A percentile compares a stretch with the other conserved stretches of the same genome.
phyloP scores from a whole-genome alignment of 768 basidiomycete species.

The Russula ochroleuca region DNA sequence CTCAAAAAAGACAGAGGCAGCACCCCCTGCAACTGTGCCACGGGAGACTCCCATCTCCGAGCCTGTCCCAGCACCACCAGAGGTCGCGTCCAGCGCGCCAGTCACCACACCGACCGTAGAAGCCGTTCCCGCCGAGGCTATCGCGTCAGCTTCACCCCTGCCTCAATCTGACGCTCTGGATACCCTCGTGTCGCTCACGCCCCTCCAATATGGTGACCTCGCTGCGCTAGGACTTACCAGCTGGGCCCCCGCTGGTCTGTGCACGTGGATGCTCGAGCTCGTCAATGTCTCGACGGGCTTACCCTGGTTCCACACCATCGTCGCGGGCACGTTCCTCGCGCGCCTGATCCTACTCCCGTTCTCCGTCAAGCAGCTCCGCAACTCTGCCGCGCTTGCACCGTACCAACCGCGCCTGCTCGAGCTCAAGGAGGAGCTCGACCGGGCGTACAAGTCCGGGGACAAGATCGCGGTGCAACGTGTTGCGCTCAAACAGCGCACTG shows the following conservation, averaged over 20 bases:
- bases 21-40: neutral
- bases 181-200: slow-evolving; percentile 31
- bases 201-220: slow-evolving; percentile 69
- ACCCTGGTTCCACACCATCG: slow-evolving; percentile 83
- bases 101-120: neutral
- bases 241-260: slow-evolving; percentile 63
- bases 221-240: slow-evolving; percentile 58
- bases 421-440: slow-evolving; percentile 47
- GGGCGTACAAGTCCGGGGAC: slow-evolving; percentile 36
- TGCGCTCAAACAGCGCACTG: slow-evolving; percentile 43
- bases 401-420: slow-evolving; percentile 55
- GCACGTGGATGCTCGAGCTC: slow-evolving; percentile 60
- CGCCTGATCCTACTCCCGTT: slow-evolving; percentile 59
- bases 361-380: slow-evolving; percentile 51
- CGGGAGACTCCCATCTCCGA: neutral
- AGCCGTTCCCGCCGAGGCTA: neutral
- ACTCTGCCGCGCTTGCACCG: slow-evolving; percentile 55
- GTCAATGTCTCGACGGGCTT: slow-evolving; percentile 65
- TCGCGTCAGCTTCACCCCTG: neutral
- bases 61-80: neutral
- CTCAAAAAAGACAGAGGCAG: slow-evolving; percentile 13
- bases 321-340: slow-evolving; percentile 58
- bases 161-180: slow-evolving; percentile 4
- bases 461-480: slow-evolving; percentile 41
- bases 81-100: neutral